Evolutionary conservation across 2,329 filamentous ascomycete genomes (phyloP), one percentile per base, ranked within the genome.

Genomic region (Cyphellophora europaea): DNA sequence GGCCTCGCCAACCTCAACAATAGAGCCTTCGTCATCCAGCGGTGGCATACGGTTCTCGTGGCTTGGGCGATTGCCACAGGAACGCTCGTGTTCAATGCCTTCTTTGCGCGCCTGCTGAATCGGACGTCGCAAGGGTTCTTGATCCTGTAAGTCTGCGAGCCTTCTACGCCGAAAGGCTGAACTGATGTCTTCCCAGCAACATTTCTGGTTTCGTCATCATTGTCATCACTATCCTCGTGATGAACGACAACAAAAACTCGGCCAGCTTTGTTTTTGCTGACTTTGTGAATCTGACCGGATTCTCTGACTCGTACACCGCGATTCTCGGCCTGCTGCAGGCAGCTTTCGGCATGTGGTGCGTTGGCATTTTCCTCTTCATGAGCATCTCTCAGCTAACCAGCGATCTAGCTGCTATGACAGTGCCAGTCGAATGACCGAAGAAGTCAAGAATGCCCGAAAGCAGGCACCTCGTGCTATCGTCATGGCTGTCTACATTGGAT

Each of bases 21-120:
- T 37, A 66, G 66, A 0, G 52, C 53, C 6, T 75, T 67, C 41
- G 60, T 53, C 1, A 74, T 74, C 36, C 54, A 72, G 43, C 58
- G 71, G 21, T 75, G 71, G 71, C 71, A 74, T 40, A 69, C 66
- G 0, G 68, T 72, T 1, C 55, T 74, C 3, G 56, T 74, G 0
- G 61, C 70, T 3, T 74, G 72, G 39, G 49, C 61, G 6, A 58
- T 73, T 21, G 64, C 65, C 1, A 40, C 63, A 8, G 33, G 68
- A 5, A 63, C 65, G 2, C 53, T 66, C 1, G 51, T 49, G 3
- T 55, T 67, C 36, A 76, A 74, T 43, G 56, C 72, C 30, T 70
- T 63, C 52, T 56, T 65, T 3, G 60, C 69, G 0, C 63, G 66
- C 27, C 53, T 70, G 4, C 56, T 76, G 10, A 66, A 74, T 46